Evolutionary conservation across 2,329 filamentous ascomycete species (phyloP).

Genomic region (Plenodomus lindquistii): DNA sequence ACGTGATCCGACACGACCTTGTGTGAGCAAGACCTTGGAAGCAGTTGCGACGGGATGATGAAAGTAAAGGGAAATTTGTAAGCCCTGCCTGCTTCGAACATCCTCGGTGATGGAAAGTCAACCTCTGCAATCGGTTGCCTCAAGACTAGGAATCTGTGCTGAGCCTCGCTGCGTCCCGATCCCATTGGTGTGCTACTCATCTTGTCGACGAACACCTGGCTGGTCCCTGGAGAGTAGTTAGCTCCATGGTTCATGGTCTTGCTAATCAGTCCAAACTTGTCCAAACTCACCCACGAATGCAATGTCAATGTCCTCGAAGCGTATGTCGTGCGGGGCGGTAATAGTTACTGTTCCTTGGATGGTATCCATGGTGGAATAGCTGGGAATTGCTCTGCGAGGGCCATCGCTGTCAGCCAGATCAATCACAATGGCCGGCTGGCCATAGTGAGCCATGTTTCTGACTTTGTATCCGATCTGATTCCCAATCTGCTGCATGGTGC

Average conservation of each 20-base stretch:
- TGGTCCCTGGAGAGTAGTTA: conserved; percentile 48
- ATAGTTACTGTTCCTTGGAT: conserved; percentile 60
- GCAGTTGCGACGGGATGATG: conserved; percentile 62
- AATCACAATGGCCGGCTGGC: conserved; percentile 50
- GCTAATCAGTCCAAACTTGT: background rate
- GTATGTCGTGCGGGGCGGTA: conserved; percentile 54
- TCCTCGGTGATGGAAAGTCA: conserved; percentile 58
- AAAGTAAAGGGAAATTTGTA: conserved; percentile 68
- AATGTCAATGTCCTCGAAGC: conserved; percentile 63
- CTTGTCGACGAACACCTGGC: conserved; percentile 59
- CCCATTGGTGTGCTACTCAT: conserved; percentile 56
- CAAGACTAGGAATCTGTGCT: conserved; percentile 65
- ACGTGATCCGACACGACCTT: conserved; percentile 55
- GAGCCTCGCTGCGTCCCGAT: conserved; percentile 58
- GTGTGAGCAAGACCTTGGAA: conserved; percentile 64
- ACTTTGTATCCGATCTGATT: conserved; percentile 42
- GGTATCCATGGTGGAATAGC: conserved; percentile 61
- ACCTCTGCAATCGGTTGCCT: conserved; percentile 61
- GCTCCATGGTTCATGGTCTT: background rate
- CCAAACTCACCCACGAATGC: conserved; percentile 57
- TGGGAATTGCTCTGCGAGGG: conserved; percentile 37
- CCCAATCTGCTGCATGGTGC: conserved; percentile 34
- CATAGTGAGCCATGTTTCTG: conserved; percentile 35
- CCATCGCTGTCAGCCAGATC: conserved; percentile 41
- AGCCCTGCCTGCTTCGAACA: conserved; percentile 57